Conservation (phyloP, 2,329 filamentous ascomycete genomes). For the Alternaria gansuensis region DNA sequence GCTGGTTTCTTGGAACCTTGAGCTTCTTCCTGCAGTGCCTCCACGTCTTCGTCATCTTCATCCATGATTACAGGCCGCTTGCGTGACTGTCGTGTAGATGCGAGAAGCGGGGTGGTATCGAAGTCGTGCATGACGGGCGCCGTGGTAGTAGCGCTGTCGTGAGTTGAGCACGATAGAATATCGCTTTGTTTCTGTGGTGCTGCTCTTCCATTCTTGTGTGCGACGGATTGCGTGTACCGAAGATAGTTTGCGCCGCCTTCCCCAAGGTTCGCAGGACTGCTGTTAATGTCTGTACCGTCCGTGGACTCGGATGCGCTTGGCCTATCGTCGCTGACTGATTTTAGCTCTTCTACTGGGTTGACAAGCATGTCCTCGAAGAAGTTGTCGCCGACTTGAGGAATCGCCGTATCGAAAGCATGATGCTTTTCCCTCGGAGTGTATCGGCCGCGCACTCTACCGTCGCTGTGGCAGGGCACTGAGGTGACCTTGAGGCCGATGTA, state of each 20-base stretch:
- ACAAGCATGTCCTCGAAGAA: conserved; percentile 28
- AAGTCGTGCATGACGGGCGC: not conserved
- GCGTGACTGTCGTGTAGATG: not conserved
- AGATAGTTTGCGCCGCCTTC: not conserved
- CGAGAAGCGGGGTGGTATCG: not conserved
- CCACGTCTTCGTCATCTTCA: not conserved
- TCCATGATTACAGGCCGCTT: not conserved
- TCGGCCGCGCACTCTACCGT: not conserved
- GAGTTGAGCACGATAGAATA: not conserved
- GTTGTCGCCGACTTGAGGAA: conserved; percentile 23
- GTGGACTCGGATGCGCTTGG: not conserved
- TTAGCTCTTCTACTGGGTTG: not conserved
- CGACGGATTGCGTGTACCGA: not conserved
- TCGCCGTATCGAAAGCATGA: conserved; percentile 21
- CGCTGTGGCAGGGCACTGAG: conserved; percentile 16
- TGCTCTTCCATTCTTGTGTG: not conserved
- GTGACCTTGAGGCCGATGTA: conserved; percentile 24
- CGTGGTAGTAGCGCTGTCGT: not conserved
- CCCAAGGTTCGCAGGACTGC: not conserved
- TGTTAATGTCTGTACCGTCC: not conserved
- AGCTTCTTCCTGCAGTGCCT: not conserved
- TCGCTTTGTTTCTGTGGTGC: not conserved
- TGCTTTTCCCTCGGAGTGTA: conserved; percentile 9
- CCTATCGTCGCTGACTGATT: not conserved
- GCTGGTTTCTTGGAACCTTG: not conserved